Evolutionary conservation across 176 grass and related monocot genomes (phyloP), one percentile per base, ranked within the genome.

Genomic region (Leersia perrieri): DNA sequence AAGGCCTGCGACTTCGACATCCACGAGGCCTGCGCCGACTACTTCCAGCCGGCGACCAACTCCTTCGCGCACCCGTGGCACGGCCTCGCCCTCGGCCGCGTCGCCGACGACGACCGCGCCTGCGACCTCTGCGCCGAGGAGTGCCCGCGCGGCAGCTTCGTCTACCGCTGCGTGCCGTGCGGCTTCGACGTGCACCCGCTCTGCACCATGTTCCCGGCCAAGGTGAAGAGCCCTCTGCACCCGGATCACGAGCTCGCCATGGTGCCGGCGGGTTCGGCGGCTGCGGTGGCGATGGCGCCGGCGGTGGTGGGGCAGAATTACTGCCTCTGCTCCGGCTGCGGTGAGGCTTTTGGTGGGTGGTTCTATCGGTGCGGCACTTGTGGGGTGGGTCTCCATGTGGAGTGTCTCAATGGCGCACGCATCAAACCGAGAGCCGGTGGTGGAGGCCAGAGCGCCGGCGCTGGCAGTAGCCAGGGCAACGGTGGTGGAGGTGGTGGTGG

Each of bases 1-100:
- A 12, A 3, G 14, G 23, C 3, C 33, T 80, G 78, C 47, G 9
- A 41, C 47, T 28, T 70, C 33, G 31, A 55, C 64, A 9, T 80
- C 64, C 77, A 80, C 65, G 65, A 69, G 32, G 44, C 64, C 3
- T 80, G 65, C 45, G 44, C 45, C 5, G 32, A 5, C 1, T 55
- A 57, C 45, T 69, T 69, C 33, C 25, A 39, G 33, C 9, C 53
- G 32, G 4, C 3, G 5, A 26, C 58, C 65, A 20, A 12, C 65
- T 58, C 33, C 76, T 66, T 58, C 47, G 78, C 65, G 32, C 65
- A 80, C 31, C 78, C 65, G 31, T 55, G 32, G 65, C 78, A 79
- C 63, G 1, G 3, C 11, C 40, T 66, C 40, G 47, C 29, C 9
- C 41, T 67, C 5, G 66, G 20, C 40, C 62, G 63, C 20, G n/a